Evolutionary conservation across 495 filamentous ascomycete genomes (phyloP).

Genomic region (Talaromyces trachyspermus): DNA sequence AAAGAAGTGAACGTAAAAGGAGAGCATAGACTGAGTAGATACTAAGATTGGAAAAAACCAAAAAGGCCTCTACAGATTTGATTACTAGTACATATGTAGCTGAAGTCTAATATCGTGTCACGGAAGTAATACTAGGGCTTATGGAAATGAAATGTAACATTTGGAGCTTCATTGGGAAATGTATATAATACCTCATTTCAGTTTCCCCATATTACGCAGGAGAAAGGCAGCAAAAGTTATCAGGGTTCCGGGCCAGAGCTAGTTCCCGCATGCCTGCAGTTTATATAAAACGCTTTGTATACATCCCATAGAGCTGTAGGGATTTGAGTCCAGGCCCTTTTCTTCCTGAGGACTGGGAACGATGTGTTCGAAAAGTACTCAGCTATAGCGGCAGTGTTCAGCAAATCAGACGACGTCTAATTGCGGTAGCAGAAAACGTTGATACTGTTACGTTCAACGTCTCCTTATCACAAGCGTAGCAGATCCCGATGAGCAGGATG

Average conservation of each 20-base stretch:
- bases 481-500: constrained; percentile 22
- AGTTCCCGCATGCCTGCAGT: too few species aligned
- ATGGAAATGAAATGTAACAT: not conserved
- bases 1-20: not conserved
- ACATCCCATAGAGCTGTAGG: too few species aligned
- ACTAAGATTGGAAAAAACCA: not conserved
- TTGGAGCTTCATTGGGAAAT: not conserved
- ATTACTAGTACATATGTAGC: not conserved
- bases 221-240: not conserved
- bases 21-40: not conserved
- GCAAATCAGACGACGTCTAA: too few species aligned
- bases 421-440: not conserved
- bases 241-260: too few species aligned
- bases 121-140: not conserved
- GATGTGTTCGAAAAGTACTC: too few species aligned
- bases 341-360: too few species aligned
- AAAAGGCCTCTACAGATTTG: not conserved
- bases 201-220: not conserved
- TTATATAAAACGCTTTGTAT: too few species aligned
- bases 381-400: too few species aligned
- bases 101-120: not conserved
- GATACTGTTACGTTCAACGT: not conserved
- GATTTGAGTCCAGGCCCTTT: too few species aligned
- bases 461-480: constrained; percentile 14
- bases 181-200: not conserved